Percentiles rank a stretch among this genome's conserved stretches.
Conservation (phyloP, 2,329 filamentous ascomycete species). For the Pseudomassariella vexata region DNA sequence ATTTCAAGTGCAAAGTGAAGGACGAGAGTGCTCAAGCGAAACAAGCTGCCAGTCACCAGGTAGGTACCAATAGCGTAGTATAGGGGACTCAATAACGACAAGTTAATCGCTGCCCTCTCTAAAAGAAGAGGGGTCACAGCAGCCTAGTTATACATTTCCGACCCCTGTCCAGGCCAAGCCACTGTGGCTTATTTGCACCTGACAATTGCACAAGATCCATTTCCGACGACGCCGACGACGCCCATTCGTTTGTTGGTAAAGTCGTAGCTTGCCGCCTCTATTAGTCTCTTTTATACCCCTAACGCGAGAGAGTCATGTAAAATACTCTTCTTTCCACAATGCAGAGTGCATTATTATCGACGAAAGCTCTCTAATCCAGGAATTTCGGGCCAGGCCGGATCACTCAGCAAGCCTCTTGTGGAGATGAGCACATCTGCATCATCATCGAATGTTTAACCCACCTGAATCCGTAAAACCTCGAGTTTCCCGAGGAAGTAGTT, state of each 20-base stretch:
- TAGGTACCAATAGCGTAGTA: no score
- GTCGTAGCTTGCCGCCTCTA: slow-evolving; percentile 30
- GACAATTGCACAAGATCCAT: slow-evolving; percentile 45
- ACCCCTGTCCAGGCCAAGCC: no score
- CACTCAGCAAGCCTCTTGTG: slow-evolving; percentile 36
- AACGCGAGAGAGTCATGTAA: not conserved
- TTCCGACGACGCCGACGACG: slow-evolving; percentile 47
- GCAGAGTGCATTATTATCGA: slow-evolving; percentile 41
- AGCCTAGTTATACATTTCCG: no score
- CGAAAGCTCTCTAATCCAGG: slow-evolving; percentile 33
- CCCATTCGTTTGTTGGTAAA: slow-evolving; percentile 42
- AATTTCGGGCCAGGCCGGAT: slow-evolving; percentile 37
- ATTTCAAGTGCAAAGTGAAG: no score
- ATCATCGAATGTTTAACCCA: slow-evolving; percentile 32
- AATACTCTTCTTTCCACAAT: slow-evolving; percentile 34
- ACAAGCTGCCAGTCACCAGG: no score
- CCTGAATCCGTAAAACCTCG: slow-evolving; percentile 25
- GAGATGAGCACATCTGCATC: slow-evolving; percentile 33
- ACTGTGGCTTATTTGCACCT: no score
- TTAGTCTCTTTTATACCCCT: not conserved
- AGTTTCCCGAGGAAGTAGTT: slow-evolving; percentile 20
- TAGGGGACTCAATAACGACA: no score
- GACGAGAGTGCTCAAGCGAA: no score
- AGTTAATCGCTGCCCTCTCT: no score
- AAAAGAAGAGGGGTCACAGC: no score